A percentile compares a stretch with the other conserved stretches of the same genome.
Evolutionary conservation across 371 early-diverging fungal genomes (phyloP).

Genomic region (Batkoa obscura): DNA sequence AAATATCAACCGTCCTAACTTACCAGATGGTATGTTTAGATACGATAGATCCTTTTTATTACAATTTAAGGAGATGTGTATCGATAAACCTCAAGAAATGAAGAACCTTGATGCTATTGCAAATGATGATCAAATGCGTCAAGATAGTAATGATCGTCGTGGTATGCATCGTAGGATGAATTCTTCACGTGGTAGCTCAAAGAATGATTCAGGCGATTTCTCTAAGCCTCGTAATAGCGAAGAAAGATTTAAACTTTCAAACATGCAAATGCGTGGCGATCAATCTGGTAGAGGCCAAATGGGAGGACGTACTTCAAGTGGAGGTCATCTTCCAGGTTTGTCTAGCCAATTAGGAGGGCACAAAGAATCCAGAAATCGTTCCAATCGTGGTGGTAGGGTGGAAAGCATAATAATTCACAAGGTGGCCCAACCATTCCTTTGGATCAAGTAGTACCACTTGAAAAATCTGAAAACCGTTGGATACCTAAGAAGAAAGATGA

Average conservation of each 20-base stretch:
- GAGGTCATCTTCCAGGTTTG: constrained; percentile 18
- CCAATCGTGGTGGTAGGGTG: constrained; percentile 20
- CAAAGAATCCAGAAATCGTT: constrained; percentile 18
- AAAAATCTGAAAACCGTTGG: constrained; percentile 71
- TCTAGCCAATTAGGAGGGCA: constrained; percentile 12
- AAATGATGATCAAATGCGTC: constrained; percentile 23
- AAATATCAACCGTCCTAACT: constrained; percentile 18
- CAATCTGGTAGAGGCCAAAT: constrained; percentile 21
- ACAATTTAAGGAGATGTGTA: constrained; percentile 47
- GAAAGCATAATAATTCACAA: constrained; percentile 22
- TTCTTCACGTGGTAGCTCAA: constrained; percentile 13
- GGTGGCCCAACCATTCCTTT: constrained; percentile 38
- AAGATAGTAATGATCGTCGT: constrained; percentile 10
- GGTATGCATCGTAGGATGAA: constrained; percentile 5
- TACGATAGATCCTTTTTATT: constrained; percentile 59
- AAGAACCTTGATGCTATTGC: constrained; percentile 41
- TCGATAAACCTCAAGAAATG: constrained; percentile 40
- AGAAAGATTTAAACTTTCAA: constrained; percentile 24
- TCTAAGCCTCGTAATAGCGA: constrained; percentile 18
- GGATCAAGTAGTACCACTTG: constrained; percentile 50
- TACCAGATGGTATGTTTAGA: constrained; percentile 25
- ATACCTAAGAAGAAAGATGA: constrained; percentile 22
- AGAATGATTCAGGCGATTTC: constrained; percentile 11
- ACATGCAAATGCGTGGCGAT: constrained; percentile 21
- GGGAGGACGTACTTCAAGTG: constrained; percentile 28